Base-by-base conservation (phyloP, 2,329 filamentous ascomycete genomes). In the Knoxdaviesia proteae region DNA sequence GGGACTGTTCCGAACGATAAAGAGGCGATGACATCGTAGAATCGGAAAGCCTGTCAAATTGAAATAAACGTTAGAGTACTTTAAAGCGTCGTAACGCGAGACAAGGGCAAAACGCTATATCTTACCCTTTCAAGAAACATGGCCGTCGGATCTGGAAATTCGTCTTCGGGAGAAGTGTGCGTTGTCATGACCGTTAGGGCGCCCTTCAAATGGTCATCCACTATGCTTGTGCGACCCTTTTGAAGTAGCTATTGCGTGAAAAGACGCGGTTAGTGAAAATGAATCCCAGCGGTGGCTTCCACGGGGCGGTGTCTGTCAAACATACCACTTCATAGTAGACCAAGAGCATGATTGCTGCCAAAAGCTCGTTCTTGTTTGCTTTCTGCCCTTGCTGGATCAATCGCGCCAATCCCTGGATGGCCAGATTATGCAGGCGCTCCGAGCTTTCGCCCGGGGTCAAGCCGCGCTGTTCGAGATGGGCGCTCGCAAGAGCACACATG, bases 401-500 rank as follows among this genome's bases (percentile, higher is more conserved):
- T 42, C 61, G 61, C 1, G 70, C 65, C 35, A 78, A 56, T 1
- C 69, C 71, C 48, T 71, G 67, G 30, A 77, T 67, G 7, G 73
- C 71, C 51, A 64, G 62, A 46, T 68, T 74, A 47, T 77, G 73
- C 47, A 75, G 76, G 46, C 65, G 65, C 1, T 74, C 55, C 34
- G 71, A 74, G 49, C 66, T 69, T 49, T 77, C 70, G 20, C 58
- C 54, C 29, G 65, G 67, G 31, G 65, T 57, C 5, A 71, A 58
- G 2, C 69, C 69, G 31, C 70, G 60, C 40, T 71, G 84, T 49
- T 88, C 80, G 45, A 92, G 63, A 54, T 94, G 90, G 45, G 86
- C 88, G 44, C 80, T 82, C 0, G 84, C 74, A 6, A 94, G 63
- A 0, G 86, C 84, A 45, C 83, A 86, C 46, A 94, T 80, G 7